phyloP scores from a whole-genome alignment of 768 basidiomycete species.

The Lactarius deliciosus region DNA sequence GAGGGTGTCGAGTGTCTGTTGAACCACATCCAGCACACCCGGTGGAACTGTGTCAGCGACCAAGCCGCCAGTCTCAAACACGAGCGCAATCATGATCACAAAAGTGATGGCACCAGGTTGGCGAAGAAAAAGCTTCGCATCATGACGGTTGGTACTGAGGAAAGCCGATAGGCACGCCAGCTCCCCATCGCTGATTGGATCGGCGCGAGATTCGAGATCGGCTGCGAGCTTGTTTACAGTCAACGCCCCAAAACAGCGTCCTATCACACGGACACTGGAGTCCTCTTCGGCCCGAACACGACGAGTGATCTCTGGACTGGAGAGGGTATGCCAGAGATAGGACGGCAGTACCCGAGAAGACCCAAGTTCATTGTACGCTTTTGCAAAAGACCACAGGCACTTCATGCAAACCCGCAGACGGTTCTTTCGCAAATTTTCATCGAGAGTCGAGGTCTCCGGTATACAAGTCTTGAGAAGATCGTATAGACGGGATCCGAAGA shows the following conservation, averaged over 20 bases:
- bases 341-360: background rate
- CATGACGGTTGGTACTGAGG: background rate
- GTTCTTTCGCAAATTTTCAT: background rate
- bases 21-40: no score
- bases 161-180: background rate
- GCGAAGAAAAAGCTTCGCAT: background rate
- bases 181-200: background rate
- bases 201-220: background rate
- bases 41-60: no score
- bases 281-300: background rate
- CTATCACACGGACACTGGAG: background rate
- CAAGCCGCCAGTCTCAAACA: no score
- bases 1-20: no score
- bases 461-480: background rate
- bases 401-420: background rate
- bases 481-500: background rate
- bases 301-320: background rate
- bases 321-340: background rate
- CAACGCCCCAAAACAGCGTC: background rate
- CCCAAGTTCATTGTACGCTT: background rate
- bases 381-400: background rate
- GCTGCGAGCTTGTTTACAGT: background rate
- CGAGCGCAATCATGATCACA: no score
- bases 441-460: background rate
- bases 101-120: background rate